Conservation (phyloP, 495 filamentous ascomycete species). For the Trichocladium antarcticum region DNA sequence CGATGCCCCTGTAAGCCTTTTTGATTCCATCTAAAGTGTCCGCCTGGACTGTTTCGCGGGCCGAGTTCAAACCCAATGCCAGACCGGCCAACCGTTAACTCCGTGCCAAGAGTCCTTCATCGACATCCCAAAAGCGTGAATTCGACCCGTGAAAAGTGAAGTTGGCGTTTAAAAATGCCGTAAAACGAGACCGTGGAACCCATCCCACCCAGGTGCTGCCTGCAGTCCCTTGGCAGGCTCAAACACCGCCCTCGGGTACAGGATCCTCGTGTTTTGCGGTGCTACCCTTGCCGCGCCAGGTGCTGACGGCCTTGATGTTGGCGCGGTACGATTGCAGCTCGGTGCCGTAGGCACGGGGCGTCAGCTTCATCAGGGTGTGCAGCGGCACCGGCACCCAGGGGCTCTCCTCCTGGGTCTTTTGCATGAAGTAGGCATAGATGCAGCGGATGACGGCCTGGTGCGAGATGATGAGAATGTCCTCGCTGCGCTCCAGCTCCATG, state of each 20-base stretch:
- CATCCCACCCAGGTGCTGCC: too few relatives aligned
- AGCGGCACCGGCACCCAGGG: slow-evolving; percentile 93
- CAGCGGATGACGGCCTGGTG: slow-evolving; percentile 94
- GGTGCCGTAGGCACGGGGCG: slow-evolving; percentile 86
- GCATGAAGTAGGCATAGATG: slow-evolving; percentile 98
- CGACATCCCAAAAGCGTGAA: neutral
- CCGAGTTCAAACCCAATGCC: neutral
- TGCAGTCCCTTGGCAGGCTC: neutral
- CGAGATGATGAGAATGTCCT: slow-evolving; percentile 95
- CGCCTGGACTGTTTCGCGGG: too few relatives aligned
- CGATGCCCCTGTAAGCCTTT: too few relatives aligned
- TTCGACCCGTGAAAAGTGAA: neutral
- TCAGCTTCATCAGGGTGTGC: slow-evolving; percentile 92
- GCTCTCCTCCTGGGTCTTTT: slow-evolving; percentile 77
- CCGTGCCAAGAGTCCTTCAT: neutral
- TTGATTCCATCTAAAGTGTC: too few relatives aligned
- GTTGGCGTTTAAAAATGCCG: neutral
- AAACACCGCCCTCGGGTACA: slow-evolving; percentile 28
- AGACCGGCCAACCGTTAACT: slow-evolving; percentile 1
- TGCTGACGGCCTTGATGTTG: slow-evolving; percentile 87
- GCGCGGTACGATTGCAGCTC: slow-evolving; percentile 76
- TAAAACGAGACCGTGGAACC: neutral
- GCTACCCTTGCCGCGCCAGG: slow-evolving; percentile 84
- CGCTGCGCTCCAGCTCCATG: slow-evolving; percentile 92
- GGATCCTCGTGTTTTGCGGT: slow-evolving; percentile 61